Evolutionary conservation across 2,329 filamentous ascomycete species (phyloP).

Genomic region (Fusarium chlamydosporum): DNA sequence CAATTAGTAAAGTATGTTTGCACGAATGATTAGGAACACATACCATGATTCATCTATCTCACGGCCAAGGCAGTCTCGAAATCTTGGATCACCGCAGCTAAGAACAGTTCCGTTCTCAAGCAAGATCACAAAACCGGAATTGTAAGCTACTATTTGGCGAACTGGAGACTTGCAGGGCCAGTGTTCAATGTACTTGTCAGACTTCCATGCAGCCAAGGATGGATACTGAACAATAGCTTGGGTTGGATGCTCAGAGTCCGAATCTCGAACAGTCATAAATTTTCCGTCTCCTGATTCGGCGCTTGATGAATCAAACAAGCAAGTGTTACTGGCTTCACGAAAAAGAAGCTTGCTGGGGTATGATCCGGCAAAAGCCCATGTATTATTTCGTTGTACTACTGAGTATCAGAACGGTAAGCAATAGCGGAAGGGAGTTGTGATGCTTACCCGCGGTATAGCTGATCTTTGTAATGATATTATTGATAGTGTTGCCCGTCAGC

Average conservation of each 20-base stretch:
- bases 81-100: slow-evolving; percentile 72
- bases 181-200: slow-evolving; percentile 8
- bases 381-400: slow-evolving; percentile 43
- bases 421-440: too few species aligned
- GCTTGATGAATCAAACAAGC: slow-evolving; percentile 21
- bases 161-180: slow-evolving; percentile 51
- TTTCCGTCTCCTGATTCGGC: slow-evolving; percentile 42
- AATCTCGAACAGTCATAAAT: slow-evolving; percentile 10
- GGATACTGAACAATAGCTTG: slow-evolving; percentile 43
- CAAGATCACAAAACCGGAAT: slow-evolving; percentile 65
- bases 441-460: slow-evolving; percentile 63
- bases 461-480: slow-evolving; percentile 54
- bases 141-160: slow-evolving; percentile 62
- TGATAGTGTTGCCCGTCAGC: slow-evolving; percentile 56
- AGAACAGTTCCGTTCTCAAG: slow-evolving; percentile 61
- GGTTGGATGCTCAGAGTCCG: background rate
- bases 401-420: slow-evolving; percentile 1
- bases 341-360: slow-evolving; percentile 1
- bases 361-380: slow-evolving; percentile 43
- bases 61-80: slow-evolving; percentile 69
- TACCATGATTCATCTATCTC: slow-evolving; percentile 58
- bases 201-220: slow-evolving; percentile 42
- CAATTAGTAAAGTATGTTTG: slow-evolving; percentile 18
- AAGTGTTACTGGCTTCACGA: background rate
- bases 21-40: background rate